Base-by-base conservation (phyloP, 2,329 filamentous ascomycete genomes). In the Colletotrichum sojae region DNA sequence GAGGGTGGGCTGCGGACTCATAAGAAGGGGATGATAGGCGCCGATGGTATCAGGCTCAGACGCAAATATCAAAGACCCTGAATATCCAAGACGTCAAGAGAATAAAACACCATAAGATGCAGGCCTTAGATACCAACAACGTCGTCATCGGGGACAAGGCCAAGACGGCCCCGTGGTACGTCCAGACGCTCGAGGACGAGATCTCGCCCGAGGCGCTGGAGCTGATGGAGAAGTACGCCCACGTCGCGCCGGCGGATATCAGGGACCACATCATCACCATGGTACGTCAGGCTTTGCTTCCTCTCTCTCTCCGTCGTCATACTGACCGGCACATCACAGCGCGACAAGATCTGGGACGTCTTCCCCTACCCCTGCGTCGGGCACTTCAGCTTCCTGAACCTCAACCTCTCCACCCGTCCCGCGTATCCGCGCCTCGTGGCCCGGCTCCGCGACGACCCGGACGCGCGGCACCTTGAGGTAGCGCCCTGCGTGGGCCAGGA, bases 401-500 rank as follows among this genome's bases (percentile, higher is more conserved):
- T 71, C 46, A 66, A 67, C 59, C 54, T 70, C 39, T 20, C 20
- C 49, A 51, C 46, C 8, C 67, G 52, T 6, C 13, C 59, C 2
- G 45, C 25, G 2, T 73, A 73, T 51, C 61, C 57, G 18, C 48
- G 43, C 10, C 69, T 75, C n/a, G 45, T 76, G 6, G 62, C 64
- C 54, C 61, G n/a, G 63, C 57, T 70, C 3, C 67, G 31, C 9
- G 31, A 67, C 27, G 72, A 55, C 53, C 63, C 45, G 40, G 60
- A 46, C 8, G 70, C 70, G 3, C 61, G 49, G 10, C 74, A 76
- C 59, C 62, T 78, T 6, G 76, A 78, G 36, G 57, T 78, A 12
- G 76, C 75, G 13, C 76, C 76, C 57, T 77, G 76, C 63, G 73
- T 78, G 36, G 76, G 73, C 2, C 75, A 77, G 43, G 76, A 77